These are phyloP conservation scores for Parietaria judaica DNA, from an alignment of 306 rosid species.

Conservation along the genomic window DNA sequence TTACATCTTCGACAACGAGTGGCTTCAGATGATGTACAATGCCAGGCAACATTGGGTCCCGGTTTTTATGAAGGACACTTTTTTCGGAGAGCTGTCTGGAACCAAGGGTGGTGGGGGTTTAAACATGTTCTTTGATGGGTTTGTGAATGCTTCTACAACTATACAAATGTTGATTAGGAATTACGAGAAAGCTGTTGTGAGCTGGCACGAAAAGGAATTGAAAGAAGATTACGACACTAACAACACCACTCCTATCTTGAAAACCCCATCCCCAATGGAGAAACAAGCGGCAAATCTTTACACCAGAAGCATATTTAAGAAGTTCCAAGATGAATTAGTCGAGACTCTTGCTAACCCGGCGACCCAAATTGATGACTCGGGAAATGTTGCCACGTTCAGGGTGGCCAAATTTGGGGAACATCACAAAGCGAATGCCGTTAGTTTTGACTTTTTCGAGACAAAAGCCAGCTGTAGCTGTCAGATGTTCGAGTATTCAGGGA, in stretches of 20 bases:
- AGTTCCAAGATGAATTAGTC: constrained; percentile 84
- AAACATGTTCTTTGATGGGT: constrained; percentile 67
- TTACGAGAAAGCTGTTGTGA: constrained; percentile 66
- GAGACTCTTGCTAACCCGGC: constrained; percentile 91
- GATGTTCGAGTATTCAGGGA: constrained; percentile 82
- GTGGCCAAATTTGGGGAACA: constrained; percentile 84
- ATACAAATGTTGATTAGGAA: constrained; percentile 64
- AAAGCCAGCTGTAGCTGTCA: constrained; percentile 87
- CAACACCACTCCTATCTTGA: constrained; percentile 48
- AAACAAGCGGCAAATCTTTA: constrained; percentile 80
- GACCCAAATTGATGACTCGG: constrained; percentile 64
- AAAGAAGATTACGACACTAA: constrained; percentile 75
- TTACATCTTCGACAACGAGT: constrained; percentile 63
- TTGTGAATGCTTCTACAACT: constrained; percentile 61
- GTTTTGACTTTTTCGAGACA: constrained; percentile 51
- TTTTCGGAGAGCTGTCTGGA: constrained; percentile 58
- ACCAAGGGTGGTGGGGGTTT: constrained; percentile 40
- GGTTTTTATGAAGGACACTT: constrained; percentile 57
- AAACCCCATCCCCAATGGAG: constrained; percentile 91
- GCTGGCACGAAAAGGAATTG: constrained; percentile 70
- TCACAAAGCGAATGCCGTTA: constrained; percentile 59
- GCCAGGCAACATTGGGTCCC: constrained; percentile 78
- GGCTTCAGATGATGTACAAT: constrained; percentile 75
- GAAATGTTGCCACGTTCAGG: constrained; percentile 60
- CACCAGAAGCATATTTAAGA: constrained; percentile 67